These are phyloP conservation scores for Purpureocillium lavendulum DNA, from an alignment of 2,329 filamentous ascomycete genomes.

Conservation along the genomic window DNA sequence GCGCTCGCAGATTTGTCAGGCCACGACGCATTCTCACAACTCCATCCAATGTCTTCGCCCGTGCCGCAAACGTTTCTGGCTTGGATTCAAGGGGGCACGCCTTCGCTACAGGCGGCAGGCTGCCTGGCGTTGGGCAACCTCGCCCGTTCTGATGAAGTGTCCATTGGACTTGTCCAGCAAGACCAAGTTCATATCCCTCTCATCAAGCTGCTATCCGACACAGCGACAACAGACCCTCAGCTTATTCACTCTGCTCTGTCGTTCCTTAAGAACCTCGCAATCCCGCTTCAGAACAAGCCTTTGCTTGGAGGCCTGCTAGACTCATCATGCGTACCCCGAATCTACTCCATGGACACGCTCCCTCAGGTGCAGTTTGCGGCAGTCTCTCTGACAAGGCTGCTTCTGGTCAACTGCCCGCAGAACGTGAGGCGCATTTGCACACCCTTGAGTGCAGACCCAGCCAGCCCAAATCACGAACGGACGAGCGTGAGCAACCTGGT, in stretches of 20 bases:
- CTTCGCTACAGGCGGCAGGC: constrained; percentile 44
- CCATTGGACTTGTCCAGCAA: constrained; percentile 37
- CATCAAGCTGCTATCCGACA: constrained; percentile 32
- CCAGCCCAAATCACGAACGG: constrained; percentile 12
- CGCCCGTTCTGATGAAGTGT: constrained; percentile 47
- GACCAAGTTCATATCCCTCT: constrained; percentile 35
- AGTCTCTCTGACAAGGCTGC: constrained; percentile 47
- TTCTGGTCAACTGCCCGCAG: constrained; percentile 41
- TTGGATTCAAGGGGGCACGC: constrained; percentile 36
- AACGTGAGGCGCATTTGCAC: constrained; percentile 45
- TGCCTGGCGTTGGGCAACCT: constrained; percentile 56
- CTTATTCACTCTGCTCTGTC: constrained; percentile 49
- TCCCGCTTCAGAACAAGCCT: constrained; percentile 46
- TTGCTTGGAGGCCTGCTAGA: constrained; percentile 40
- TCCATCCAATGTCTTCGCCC: constrained; percentile 32
- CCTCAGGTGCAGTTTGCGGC: constrained; percentile 53
- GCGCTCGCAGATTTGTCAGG: constrained; percentile 45
- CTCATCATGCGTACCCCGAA: constrained; percentile 36
- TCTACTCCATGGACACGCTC: constrained; percentile 43
- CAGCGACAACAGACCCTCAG: constrained; percentile 34
- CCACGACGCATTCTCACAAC: constrained; percentile 33
- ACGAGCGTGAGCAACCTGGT: constrained; percentile 28
- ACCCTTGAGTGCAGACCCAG: constrained; percentile 25
- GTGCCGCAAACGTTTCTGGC: constrained; percentile 32
- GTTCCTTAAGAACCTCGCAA: constrained; percentile 57